phyloP scores from a whole-genome alignment of 2,329 filamentous ascomycete genomes.

The Fusarium pseudocircinatum region DNA sequence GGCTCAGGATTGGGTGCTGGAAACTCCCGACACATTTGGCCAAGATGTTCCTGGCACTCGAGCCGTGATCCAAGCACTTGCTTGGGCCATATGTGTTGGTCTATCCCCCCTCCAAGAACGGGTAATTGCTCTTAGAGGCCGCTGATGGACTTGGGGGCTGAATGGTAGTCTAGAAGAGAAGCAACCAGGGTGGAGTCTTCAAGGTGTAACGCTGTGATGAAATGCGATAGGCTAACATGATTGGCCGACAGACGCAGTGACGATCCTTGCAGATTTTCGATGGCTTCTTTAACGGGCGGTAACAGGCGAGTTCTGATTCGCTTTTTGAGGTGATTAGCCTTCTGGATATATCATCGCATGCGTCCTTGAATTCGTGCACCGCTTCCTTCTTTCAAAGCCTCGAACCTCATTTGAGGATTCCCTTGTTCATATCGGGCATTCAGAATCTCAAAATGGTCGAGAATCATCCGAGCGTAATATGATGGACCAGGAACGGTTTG shows the following conservation, averaged over 20 bases:
- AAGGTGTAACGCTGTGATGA: slow-evolving; percentile 33
- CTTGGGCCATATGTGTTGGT: slow-evolving; percentile 1
- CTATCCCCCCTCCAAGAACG: slow-evolving; percentile 6
- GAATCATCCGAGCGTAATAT: slow-evolving; percentile 12
- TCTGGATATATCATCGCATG: slow-evolving; percentile 21
- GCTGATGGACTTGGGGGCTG: slow-evolving; percentile 23
- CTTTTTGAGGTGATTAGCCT: slow-evolving; percentile 1
- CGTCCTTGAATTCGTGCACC: slow-evolving; percentile 27
- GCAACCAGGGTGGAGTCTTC: slow-evolving; percentile 25
- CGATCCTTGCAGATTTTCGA: slow-evolving; percentile 20
- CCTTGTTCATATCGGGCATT: slow-evolving; percentile 20
- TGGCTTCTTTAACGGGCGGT: slow-evolving; percentile 35
- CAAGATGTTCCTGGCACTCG: slow-evolving; percentile 37
- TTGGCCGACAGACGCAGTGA: slow-evolving; percentile 36
- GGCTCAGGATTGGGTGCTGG: slow-evolving; percentile 37
- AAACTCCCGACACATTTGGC: slow-evolving; percentile 15
- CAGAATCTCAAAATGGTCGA: slow-evolving; percentile 11
- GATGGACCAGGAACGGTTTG: slow-evolving; percentile 9
- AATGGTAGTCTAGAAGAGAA: slow-evolving; percentile 13
- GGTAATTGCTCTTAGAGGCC: slow-evolving; percentile 24
- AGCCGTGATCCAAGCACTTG: slow-evolving; percentile 11
- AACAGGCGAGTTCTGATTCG: slow-evolving; percentile 39
- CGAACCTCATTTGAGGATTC: slow-evolving; percentile 17
- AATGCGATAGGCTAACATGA: slow-evolving; percentile 25
- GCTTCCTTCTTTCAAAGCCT: slow-evolving; percentile 2